Evolutionary conservation across 208 protist species (phyloP).

Genomic region (Kentomonas sorsogonicus): DNA sequence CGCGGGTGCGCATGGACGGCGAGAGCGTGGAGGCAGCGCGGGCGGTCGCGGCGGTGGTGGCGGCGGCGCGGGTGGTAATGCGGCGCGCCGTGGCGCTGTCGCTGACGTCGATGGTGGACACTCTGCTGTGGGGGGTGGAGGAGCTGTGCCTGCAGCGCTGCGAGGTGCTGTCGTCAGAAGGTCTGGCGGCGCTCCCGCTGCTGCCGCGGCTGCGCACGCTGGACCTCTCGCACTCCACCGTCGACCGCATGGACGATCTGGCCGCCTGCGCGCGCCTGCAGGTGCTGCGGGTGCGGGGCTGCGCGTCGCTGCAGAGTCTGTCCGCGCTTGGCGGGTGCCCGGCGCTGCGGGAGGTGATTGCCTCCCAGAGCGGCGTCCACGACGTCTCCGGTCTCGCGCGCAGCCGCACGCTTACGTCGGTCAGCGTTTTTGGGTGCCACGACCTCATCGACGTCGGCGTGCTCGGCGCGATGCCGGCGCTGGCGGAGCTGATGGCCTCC

Average conservation of each 20-base stretch:
- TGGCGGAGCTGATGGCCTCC: constrained; percentile 19
- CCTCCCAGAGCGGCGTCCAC: constrained; percentile 22
- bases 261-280: constrained; percentile 14
- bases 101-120: too few species aligned
- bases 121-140: too few species aligned
- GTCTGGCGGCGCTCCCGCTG: constrained; percentile 6
- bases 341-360: constrained; percentile 11
- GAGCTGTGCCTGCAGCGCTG: too few species aligned
- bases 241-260: constrained; percentile 11
- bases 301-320: constrained; percentile 11
- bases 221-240: constrained; percentile 13
- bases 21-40: too few species aligned
- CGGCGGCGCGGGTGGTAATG: too few species aligned
- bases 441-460: constrained; percentile 16
- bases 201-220: constrained; percentile 13
- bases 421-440: constrained; percentile 21
- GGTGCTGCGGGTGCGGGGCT: constrained; percentile 9
- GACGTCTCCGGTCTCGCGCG: constrained; percentile 14
- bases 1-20: too few species aligned
- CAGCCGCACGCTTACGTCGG: constrained; percentile 16
- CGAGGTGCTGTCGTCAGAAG: too few species aligned
- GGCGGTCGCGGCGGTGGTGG: too few species aligned
- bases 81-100: too few species aligned
- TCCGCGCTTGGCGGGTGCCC: constrained; percentile 12
- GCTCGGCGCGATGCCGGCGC: constrained; percentile 16